phyloP scores from a whole-genome alignment of 2,329 filamentous ascomycete genomes.

The Elsinoe australis region DNA sequence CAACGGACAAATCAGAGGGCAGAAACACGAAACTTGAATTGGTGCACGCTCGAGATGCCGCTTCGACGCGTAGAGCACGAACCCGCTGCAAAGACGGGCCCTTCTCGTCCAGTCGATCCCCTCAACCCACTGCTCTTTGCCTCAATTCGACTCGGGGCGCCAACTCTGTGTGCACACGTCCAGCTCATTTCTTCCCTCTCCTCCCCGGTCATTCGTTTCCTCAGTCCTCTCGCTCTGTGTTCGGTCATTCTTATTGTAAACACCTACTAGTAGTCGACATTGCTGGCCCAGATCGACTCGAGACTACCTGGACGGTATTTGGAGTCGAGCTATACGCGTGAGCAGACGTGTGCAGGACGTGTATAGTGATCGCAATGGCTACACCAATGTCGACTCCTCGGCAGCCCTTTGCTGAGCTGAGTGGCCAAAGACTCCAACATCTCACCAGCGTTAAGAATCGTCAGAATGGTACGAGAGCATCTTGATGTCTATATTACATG shows the following conservation, averaged over 20 bases:
- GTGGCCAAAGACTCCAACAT: conserved; percentile 60
- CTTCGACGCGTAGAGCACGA: conserved; percentile 2
- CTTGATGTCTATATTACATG: conserved; percentile 13
- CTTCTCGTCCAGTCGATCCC: neutral
- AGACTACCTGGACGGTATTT: neutral
- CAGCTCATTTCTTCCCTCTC: neutral
- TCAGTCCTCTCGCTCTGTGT: neutral
- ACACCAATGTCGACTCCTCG: conserved; percentile 36
- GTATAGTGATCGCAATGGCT: conserved; percentile 23
- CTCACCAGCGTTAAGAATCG: conserved; percentile 70
- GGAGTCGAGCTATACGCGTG: conserved; percentile 2
- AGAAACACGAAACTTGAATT: neutral
- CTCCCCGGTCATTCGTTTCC: conserved; percentile 9
- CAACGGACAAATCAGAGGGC: neutral
- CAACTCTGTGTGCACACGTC: conserved; percentile 14
- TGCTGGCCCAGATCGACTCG: neutral
- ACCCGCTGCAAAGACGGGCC: neutral
- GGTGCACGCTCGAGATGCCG: neutral
- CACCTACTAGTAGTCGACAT: neutral
- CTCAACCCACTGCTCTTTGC: conserved; percentile 6
- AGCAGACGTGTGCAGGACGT: conserved; percentile 2
- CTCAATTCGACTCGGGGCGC: conserved; percentile 16
- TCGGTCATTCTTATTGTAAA: neutral
- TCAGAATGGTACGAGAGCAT: conserved; percentile 51
- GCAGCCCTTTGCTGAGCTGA: conserved; percentile 68